Evolutionary conservation across 2,329 filamentous ascomycete species (phyloP).

Genomic region (Colletotrichum tanaceti): DNA sequence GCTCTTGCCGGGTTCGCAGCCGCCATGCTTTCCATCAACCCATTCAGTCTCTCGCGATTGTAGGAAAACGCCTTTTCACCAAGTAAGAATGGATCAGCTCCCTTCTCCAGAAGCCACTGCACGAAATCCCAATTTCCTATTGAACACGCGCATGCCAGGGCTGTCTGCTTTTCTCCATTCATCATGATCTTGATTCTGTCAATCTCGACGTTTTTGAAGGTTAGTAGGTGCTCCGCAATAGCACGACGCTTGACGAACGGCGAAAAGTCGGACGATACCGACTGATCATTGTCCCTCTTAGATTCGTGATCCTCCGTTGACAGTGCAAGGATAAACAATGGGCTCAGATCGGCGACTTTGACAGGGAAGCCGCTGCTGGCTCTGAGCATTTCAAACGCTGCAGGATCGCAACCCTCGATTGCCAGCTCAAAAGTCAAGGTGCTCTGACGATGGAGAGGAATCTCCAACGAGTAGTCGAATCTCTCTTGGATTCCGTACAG

Average conservation of each 20-base stretch:
- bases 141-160: slow-evolving; percentile 9
- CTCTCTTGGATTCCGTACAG: neutral
- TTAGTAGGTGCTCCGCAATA: slow-evolving; percentile 9
- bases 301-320: neutral
- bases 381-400: neutral
- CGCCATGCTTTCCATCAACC: neutral
- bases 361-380: neutral
- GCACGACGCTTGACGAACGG: neutral
- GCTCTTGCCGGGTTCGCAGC: neutral
- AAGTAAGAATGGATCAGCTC: slow-evolving; percentile 6
- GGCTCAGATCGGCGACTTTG: neutral
- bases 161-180: neutral
- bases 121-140: slow-evolving; percentile 5
- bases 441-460: slow-evolving; percentile 5
- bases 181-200: neutral
- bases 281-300: neutral
- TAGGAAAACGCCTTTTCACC: slow-evolving; percentile 1
- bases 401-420: neutral
- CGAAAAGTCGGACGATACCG: neutral
- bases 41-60: neutral
- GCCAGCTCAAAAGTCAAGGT: slow-evolving; percentile 1
- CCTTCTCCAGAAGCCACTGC: slow-evolving; percentile 13
- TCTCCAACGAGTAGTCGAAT: neutral
- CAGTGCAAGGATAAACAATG: neutral
- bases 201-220: neutral